Base-by-base conservation (phyloP, 306 rosid species). In the Calophaca sinica region DNA sequence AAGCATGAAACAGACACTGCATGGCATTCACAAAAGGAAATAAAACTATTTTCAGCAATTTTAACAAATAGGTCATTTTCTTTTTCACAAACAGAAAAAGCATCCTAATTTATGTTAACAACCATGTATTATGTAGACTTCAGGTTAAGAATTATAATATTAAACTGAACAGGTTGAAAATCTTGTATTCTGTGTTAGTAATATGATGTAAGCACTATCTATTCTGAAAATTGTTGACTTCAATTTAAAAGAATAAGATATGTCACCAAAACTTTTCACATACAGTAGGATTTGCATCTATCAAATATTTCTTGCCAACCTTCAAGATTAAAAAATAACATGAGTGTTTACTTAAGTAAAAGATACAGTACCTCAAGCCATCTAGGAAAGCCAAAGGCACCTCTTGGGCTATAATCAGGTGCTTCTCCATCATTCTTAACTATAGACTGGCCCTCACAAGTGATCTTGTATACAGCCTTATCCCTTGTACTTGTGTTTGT, bases 341-440 rank as follows among this genome's bases (percentile, higher is more conserved):
- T 57, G 7, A 39, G 62, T 41, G 13, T 29, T 70, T 11, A 70
- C 14, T 70, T 11, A 70, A 77, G 29, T 50, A 49, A 63, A 62
- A 20, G 59, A 57, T 49, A 74, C 3, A 35, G 26, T 90, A 96
- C 99, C 99, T 96, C 98, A 59, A 96, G 97, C 98, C 98, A 96
- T 87, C 97, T 82, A 58, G 99, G 98, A 83, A 96, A 86, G 66
- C 97, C 99, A 14, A 84, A 85, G 64, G 92, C 97, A 41, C 87
- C 92, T 85, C 92, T 85, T 50, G 97, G 87, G 60, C 54, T 85
- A 85, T 73, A 90, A 7, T 78, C 82, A 4, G 86, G 84, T 36
- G 75, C 61, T 6, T 88, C 85, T 39, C 83, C 96, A 10, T 86
- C 96, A 65, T 85, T 89, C 85, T 90, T 92, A 65, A 83, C 68